Evolutionary conservation across 2,329 filamentous ascomycete species (phyloP).

Genomic region (Trichocomaceae sp.): DNA sequence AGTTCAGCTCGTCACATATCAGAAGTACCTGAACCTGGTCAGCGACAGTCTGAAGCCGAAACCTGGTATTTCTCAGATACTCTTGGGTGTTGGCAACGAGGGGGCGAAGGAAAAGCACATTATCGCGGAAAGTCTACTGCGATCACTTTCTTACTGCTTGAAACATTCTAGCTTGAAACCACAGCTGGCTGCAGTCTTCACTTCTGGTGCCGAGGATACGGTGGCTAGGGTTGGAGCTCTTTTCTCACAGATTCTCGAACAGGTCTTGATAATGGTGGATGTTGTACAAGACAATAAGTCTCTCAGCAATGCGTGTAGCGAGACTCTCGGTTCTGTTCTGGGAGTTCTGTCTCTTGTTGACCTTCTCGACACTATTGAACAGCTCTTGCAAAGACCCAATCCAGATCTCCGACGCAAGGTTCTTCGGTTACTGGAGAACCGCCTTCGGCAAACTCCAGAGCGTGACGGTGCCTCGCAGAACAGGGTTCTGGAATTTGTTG

Average conservation of each 20-base stretch:
- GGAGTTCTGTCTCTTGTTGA: constrained; percentile 78
- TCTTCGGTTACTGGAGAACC: constrained; percentile 70
- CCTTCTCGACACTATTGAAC: constrained; percentile 82
- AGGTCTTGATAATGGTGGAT: constrained; percentile 60
- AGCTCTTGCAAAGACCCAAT: constrained; percentile 68
- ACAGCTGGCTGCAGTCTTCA: constrained; percentile 33
- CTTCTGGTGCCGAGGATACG: constrained; percentile 45
- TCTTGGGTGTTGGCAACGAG: constrained; percentile 56
- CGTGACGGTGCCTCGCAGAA: constrained; percentile 61
- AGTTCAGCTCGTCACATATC: constrained; percentile 67
- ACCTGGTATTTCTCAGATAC: constrained; percentile 62
- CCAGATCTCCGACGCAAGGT: constrained; percentile 72
- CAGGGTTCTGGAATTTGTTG: constrained; percentile 70
- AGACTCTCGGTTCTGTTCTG: constrained; percentile 71
- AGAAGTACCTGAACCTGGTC: constrained; percentile 68
- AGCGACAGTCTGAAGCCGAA: constrained; percentile 69
- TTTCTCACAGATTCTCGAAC: constrained; percentile 63
- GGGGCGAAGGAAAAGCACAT: constrained; percentile 43
- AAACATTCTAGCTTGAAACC: constrained; percentile 38
- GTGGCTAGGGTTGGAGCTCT: constrained; percentile 59
- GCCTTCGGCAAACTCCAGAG: constrained; percentile 66
- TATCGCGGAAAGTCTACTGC: constrained; percentile 38
- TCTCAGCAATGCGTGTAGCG: constrained; percentile 46
- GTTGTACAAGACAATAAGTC: constrained; percentile 30
- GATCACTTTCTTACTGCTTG: constrained; percentile 33